Evolutionary conservation across 257 asterid genomes (phyloP).

Genomic region (Gardenia jasminoides): DNA sequence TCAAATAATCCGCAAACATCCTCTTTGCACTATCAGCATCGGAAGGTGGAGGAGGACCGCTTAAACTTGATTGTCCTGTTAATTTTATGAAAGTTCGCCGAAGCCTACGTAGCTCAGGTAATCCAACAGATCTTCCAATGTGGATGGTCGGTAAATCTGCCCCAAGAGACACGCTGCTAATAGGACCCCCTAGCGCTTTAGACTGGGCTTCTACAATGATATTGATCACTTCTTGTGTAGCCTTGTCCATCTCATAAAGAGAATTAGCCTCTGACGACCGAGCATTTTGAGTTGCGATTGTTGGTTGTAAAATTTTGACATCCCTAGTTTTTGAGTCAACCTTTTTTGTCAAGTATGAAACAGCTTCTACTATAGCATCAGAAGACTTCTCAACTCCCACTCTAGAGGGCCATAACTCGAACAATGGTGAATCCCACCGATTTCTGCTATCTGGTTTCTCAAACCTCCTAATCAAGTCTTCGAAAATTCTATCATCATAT

Average conservation of each 20-base stretch:
- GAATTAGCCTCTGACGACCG: conserved; percentile 67
- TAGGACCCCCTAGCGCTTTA: conserved; percentile 68
- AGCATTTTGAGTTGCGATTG: conserved; percentile 83
- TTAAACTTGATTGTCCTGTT: conserved; percentile 87
- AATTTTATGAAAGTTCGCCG: conserved; percentile 78
- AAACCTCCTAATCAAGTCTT: conserved; percentile 80
- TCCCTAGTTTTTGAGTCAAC: conserved; percentile 85
- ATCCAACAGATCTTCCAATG: conserved; percentile 64
- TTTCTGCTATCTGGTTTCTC: conserved; percentile 90
- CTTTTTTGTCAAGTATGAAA: conserved; percentile 66
- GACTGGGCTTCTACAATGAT: conserved; percentile 84
- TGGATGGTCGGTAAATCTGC: conserved; percentile 63
- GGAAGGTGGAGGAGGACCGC: conserved; percentile 89
- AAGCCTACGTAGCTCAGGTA: conserved; percentile 87
- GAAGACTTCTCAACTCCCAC: conserved; percentile 65
- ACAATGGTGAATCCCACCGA: conserved; percentile 97
- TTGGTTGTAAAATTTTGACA: conserved; percentile 81
- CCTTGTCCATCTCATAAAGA: conserved; percentile 86
- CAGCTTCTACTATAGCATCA: conserved; percentile 64
- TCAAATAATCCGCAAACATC: conserved; percentile 96
- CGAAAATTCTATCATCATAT: conserved; percentile 64
- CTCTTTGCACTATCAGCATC: conserved; percentile 86
- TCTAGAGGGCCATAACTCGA: conserved; percentile 71
- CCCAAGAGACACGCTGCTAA: conserved; percentile 58
- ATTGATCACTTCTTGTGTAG: conserved; percentile 77